phyloP scores from a whole-genome alignment of 805 yeast genomes.

The Lachancea cidri region DNA sequence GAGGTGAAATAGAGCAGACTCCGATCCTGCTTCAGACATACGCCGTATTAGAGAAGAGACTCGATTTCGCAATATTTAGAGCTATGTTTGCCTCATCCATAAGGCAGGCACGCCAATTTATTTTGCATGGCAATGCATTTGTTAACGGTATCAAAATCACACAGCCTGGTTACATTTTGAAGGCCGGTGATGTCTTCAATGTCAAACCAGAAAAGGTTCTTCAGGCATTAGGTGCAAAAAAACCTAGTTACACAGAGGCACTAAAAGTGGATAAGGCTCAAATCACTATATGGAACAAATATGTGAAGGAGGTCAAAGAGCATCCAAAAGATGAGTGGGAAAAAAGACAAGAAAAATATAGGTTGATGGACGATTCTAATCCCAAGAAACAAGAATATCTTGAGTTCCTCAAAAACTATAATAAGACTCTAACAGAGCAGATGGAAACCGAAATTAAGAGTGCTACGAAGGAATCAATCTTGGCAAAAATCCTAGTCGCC shows the following conservation, averaged over 20 bases:
- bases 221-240: constrained; percentile 75
- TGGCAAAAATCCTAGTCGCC: constrained; percentile 39
- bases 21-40: constrained; percentile 86
- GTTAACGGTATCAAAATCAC: constrained; percentile 79
- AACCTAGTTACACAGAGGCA: constrained; percentile 70
- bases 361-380: constrained; percentile 21
- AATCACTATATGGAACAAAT: constrained; percentile 69
- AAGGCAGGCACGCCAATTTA: constrained; percentile 89
- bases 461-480: constrained; percentile 44
- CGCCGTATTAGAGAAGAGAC: constrained; percentile 81
- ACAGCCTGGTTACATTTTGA: constrained; percentile 72
- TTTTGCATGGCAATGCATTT: constrained; percentile 70
- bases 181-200: constrained; percentile 81
- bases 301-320: constrained; percentile 50
- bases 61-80: constrained; percentile 87
- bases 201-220: constrained; percentile 84
- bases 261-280: constrained; percentile 67
- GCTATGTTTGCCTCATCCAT: constrained; percentile 89
- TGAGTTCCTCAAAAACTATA: constrained; percentile 23
- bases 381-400: constrained; percentile 23
- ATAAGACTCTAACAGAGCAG: constrained; percentile 18
- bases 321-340: constrained; percentile 37
- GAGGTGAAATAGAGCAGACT: constrained; percentile 49
- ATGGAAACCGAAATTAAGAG: constrained; percentile 21
- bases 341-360: constrained; percentile 19